Evolutionary conservation across 1,284 basidiomycete species (phyloP).

Genomic region (Moniliophthora roreri): DNA sequence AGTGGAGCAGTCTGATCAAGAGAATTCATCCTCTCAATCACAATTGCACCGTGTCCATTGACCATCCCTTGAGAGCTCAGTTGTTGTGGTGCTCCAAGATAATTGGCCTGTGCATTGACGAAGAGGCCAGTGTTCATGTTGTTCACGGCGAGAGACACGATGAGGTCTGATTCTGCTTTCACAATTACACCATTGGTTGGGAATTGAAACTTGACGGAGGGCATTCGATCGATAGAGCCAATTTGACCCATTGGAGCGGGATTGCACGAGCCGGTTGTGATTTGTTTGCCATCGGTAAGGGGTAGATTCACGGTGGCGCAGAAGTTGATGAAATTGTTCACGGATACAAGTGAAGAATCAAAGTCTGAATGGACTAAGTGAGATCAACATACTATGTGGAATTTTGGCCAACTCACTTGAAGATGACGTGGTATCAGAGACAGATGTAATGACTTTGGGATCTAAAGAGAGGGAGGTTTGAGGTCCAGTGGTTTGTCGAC

Average conservation of each 20-base stretch:
- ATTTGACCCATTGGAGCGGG: constrained; percentile 43
- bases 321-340: no score
- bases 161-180: constrained; percentile 46
- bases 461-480: neutral
- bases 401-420: neutral
- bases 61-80: constrained; percentile 55
- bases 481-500: neutral
- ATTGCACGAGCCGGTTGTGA: constrained; percentile 51
- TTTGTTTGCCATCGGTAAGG: constrained; percentile 37
- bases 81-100: constrained; percentile 57
- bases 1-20: constrained; percentile 53
- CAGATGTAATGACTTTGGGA: neutral
- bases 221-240: constrained; percentile 37
- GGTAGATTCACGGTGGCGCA: constrained; percentile 13
- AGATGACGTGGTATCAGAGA: neutral
- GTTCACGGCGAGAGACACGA: constrained; percentile 42
- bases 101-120: constrained; percentile 53
- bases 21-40: constrained; percentile 55
- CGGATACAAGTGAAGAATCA: neutral
- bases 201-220: constrained; percentile 42
- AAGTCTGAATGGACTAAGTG: neutral
- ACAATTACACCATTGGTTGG: constrained; percentile 43
- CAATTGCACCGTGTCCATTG: constrained; percentile 65
- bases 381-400: neutral
- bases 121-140: constrained; percentile 51